These are phyloP conservation scores for Ceratocystis huliohia DNA, from an alignment of 2,329 filamentous ascomycete species.

Conservation along the genomic window DNA sequence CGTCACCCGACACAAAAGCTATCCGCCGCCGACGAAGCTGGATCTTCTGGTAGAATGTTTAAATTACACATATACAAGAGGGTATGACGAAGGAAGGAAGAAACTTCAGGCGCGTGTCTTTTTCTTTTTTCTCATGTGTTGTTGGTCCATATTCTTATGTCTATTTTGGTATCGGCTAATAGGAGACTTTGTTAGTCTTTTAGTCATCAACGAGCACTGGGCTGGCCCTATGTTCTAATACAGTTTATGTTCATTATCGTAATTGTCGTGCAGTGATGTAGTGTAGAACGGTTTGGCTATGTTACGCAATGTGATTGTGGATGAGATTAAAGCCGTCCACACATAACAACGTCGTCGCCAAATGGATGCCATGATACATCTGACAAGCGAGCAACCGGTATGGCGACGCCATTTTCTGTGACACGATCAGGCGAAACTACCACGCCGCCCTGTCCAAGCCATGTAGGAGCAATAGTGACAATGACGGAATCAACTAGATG, in stretches of 20 bases:
- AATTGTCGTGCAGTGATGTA: not conserved
- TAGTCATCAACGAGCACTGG: not conserved
- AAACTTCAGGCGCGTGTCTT: not conserved
- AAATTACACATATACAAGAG: not conserved
- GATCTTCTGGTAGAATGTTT: constrained; percentile 13
- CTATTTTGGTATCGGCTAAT: constrained; percentile 10
- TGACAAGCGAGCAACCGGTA: constrained; percentile 51
- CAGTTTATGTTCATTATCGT: constrained; percentile 26
- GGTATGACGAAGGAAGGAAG: not conserved
- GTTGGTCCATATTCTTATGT: not conserved
- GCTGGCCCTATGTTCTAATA: constrained; percentile 14
- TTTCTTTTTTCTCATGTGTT: not conserved
- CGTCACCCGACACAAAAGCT: not conserved
- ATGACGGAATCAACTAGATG: constrained; percentile 64
- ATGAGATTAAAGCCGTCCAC: constrained; percentile 43
- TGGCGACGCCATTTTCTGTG: constrained; percentile 37
- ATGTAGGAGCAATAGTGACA: constrained; percentile 78
- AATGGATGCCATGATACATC: constrained; percentile 63
- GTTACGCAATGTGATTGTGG: not conserved
- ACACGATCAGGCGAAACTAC: constrained; percentile 57
- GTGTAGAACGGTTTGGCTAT: too few relatives aligned
- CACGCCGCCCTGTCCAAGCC: constrained; percentile 75
- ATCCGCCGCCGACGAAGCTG: constrained; percentile 12
- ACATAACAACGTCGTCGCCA: constrained; percentile 73
- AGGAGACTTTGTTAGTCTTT: constrained; percentile 2